Percentiles rank a stretch among this genome's conserved stretches.
phyloP scores from a whole-genome alignment of 345 rosid species.

The Sonneratia caseolaris region DNA sequence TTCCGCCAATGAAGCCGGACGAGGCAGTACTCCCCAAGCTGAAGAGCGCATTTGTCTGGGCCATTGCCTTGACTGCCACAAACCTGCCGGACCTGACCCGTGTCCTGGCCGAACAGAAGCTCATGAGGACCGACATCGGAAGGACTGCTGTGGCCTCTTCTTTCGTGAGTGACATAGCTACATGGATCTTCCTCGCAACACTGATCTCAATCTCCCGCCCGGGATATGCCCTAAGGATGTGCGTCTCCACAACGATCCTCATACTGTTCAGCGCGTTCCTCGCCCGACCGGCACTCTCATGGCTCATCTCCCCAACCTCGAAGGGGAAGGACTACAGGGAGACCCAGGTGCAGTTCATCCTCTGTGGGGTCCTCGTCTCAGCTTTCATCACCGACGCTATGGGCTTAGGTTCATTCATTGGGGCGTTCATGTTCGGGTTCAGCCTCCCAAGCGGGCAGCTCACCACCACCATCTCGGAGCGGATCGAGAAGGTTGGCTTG shows the following conservation, averaged over 20 bases:
- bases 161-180: conserved; percentile 28
- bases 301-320: conserved; percentile 9
- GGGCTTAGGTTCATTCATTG: conserved; percentile 30
- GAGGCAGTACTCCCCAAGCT: conserved; percentile 9
- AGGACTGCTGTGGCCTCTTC: conserved; percentile 38
- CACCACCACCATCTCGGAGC: conserved; percentile 20
- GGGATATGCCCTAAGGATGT: not conserved
- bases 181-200: conserved; percentile 38
- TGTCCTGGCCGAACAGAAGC: conserved; percentile 52
- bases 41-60: conserved; percentile 29
- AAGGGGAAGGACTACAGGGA: conserved; percentile 5
- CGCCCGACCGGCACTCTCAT: conserved; percentile 14
- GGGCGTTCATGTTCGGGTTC: conserved; percentile 40
- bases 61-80: conserved; percentile 34
- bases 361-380: conserved; percentile 9
- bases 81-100: conserved; percentile 52
- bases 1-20: not conserved
- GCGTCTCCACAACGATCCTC: conserved; percentile 16
- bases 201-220: conserved; percentile 11
- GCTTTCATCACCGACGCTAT: conserved; percentile 24
- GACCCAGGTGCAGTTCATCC: not conserved
- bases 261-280: conserved; percentile 8
- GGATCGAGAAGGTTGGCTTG: conserved; percentile 25
- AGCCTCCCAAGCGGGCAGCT: conserved; percentile 31
- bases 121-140: conserved; percentile 52